Percentiles rank a stretch among this genome's conserved stretches.
Evolutionary conservation across 2,329 filamentous ascomycete species (phyloP).

Genomic region (Exophiala spinifera): DNA sequence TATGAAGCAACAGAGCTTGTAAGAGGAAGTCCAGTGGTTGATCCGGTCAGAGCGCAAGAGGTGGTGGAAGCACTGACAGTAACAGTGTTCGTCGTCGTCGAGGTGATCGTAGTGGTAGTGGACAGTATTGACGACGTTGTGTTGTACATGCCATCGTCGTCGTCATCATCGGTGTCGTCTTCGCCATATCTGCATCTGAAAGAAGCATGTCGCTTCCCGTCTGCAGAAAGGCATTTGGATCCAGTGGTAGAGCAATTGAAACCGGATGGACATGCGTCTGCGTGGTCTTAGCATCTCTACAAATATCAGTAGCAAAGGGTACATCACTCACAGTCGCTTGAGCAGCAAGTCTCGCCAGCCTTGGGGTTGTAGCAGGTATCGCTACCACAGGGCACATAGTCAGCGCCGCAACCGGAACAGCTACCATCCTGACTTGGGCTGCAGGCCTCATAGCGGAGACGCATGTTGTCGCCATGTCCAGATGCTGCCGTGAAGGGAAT

Average conservation of each 20-base stretch:
- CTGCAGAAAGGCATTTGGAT: slow-evolving; percentile 6
- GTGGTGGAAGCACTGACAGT: slow-evolving; percentile 12
- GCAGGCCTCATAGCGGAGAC: slow-evolving; percentile 5
- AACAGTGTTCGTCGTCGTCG: slow-evolving; percentile 19
- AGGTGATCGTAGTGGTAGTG: slow-evolving; percentile 20
- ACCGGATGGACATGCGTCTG: slow-evolving; percentile 15
- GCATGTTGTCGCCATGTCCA: background rate
- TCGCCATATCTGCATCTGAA: background rate
- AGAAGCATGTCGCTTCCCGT: slow-evolving; percentile 1
- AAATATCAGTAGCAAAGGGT: background rate
- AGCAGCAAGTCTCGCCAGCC: slow-evolving; percentile 28
- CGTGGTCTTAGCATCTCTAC: slow-evolving; percentile 2
- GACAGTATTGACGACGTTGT: background rate
- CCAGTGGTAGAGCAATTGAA: slow-evolving; percentile 14
- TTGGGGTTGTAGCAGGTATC: slow-evolving; percentile 27
- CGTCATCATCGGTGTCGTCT: background rate
- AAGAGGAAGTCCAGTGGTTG: slow-evolving; percentile 18
- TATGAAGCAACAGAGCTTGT: slow-evolving; percentile 16
- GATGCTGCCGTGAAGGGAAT: slow-evolving; percentile 5
- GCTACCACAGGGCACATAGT: slow-evolving; percentile 14
- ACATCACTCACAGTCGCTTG: slow-evolving; percentile 22
- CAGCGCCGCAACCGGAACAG: slow-evolving; percentile 15
- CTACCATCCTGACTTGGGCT: slow-evolving; percentile 3
- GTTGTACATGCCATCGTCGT: background rate
- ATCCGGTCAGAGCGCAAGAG: slow-evolving; percentile 12